These are phyloP conservation scores for Andrographis paniculata DNA, from an alignment of 305 asterid species.

Conservation along the genomic window DNA sequence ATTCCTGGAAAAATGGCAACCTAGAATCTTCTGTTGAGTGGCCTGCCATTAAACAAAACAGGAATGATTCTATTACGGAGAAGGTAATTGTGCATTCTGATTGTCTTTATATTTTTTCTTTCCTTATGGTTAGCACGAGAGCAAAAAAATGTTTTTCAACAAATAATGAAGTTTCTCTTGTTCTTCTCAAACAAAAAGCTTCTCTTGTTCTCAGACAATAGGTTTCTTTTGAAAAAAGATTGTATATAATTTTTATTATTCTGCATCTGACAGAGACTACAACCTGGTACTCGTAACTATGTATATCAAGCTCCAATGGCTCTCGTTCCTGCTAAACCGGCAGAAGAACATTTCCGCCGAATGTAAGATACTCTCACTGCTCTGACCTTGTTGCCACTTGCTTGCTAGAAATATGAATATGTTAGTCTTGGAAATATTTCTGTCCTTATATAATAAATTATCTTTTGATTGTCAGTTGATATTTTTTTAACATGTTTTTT, in stretches of 20 bases:
- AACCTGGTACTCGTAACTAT: slow-evolving; percentile 33
- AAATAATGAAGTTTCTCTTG: too few species aligned
- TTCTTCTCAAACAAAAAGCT: too few species aligned
- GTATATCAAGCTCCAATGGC: slow-evolving; percentile 37
- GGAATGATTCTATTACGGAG: slow-evolving; percentile 28
- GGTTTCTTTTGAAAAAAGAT: neutral
- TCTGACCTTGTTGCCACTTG: neutral
- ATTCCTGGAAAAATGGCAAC: slow-evolving; percentile 30
- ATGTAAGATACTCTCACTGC: slow-evolving; percentile 38
- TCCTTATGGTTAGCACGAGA: too few species aligned
- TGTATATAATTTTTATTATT: neutral
- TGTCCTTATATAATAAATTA: neutral
- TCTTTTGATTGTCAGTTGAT: too few species aligned
- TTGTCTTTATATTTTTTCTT: too few species aligned
- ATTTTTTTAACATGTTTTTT: too few species aligned
- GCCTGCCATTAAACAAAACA: slow-evolving; percentile 40
- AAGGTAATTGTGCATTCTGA: too few species aligned
- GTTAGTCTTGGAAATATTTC: too few species aligned
- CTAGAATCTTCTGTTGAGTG: slow-evolving; percentile 33
- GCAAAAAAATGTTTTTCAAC: too few species aligned
- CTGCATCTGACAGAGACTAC: slow-evolving; percentile 34
- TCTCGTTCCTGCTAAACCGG: slow-evolving; percentile 36
- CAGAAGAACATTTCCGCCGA: slow-evolving; percentile 39
- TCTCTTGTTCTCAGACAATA: too few species aligned
- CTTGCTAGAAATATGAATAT: too few species aligned